Conservation (phyloP, 495 filamentous ascomycete species). For the Trichoderma reesei region DNA sequence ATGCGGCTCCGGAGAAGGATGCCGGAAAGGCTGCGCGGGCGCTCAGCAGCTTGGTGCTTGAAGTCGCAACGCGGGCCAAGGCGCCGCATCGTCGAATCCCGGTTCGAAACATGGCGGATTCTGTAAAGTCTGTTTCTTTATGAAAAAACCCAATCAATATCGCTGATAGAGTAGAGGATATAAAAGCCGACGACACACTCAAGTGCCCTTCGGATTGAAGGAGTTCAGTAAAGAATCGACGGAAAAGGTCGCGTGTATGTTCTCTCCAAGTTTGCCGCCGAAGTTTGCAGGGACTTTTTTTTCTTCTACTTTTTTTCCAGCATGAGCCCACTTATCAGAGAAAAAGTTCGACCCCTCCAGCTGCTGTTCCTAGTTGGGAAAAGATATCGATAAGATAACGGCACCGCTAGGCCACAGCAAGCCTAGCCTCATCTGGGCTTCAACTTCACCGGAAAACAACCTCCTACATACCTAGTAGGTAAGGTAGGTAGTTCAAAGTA, state of each 20-base stretch:
- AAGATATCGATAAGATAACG: not conserved
- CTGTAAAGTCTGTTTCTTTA: not conserved
- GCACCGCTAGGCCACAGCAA: not conserved
- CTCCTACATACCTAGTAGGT: too few species aligned
- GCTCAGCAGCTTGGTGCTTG: not conserved
- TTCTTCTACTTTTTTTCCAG: not conserved
- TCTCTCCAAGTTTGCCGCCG: not conserved
- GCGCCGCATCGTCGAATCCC: slow-evolving; percentile 9
- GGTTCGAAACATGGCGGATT: slow-evolving; percentile 4
- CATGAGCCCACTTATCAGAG: not conserved
- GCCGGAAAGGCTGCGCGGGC: not conserved
- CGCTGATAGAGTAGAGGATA: not conserved
- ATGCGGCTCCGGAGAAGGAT: not conserved
- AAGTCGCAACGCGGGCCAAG: not conserved
- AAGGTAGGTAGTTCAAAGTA: too few species aligned
- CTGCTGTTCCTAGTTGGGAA: not conserved
- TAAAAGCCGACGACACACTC: not conserved
- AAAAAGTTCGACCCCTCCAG: slow-evolving; percentile 5
- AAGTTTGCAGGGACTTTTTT: not conserved
- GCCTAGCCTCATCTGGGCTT: not conserved
- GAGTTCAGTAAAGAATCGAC: not conserved
- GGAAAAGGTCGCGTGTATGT: not conserved
- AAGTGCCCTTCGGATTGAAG: not conserved
- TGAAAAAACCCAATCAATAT: not conserved
- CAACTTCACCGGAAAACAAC: too few species aligned